These are phyloP conservation scores for Trametes elegans DNA, from an alignment of 768 basidiomycete species.

Conservation along the genomic window DNA sequence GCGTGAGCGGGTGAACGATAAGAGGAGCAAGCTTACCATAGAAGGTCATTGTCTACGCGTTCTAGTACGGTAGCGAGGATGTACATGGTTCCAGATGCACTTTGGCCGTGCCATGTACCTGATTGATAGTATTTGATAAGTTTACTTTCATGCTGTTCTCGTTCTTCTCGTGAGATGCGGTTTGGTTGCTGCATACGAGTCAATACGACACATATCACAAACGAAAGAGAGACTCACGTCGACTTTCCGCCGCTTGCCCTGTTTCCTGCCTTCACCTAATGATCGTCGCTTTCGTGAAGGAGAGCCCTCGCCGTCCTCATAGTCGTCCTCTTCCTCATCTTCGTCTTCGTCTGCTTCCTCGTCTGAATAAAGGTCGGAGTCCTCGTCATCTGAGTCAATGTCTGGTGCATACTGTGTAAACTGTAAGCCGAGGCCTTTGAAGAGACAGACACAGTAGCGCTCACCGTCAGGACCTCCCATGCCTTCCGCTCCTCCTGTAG, in stretches of 20 bases:
- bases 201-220: not conserved
- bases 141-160: constrained; percentile 56
- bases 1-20: not conserved
- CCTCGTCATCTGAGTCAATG: constrained; percentile 59
- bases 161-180: constrained; percentile 69
- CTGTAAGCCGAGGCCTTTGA: not conserved
- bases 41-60: constrained; percentile 87
- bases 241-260: constrained; percentile 59
- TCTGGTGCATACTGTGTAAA: constrained; percentile 70
- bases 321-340: constrained; percentile 45
- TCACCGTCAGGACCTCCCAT: constrained; percentile 81
- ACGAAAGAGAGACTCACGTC: constrained; percentile 36
- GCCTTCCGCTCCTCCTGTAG: constrained; percentile 73
- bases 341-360: constrained; percentile 40
- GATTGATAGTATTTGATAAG: constrained; percentile 81
- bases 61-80: constrained; percentile 88
- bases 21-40: constrained; percentile 66
- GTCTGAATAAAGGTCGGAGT: constrained; percentile 43
- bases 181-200: constrained; percentile 39
- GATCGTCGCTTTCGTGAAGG: constrained; percentile 51
- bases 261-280: constrained; percentile 35
- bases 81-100: constrained; percentile 86
- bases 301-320: constrained; percentile 41
- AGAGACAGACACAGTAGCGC: constrained; percentile 21
- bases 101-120: constrained; percentile 88